These are phyloP conservation scores for Schwanniomyces sp. DNA, from an alignment of 805 yeast species.

Conservation along the genomic window DNA sequence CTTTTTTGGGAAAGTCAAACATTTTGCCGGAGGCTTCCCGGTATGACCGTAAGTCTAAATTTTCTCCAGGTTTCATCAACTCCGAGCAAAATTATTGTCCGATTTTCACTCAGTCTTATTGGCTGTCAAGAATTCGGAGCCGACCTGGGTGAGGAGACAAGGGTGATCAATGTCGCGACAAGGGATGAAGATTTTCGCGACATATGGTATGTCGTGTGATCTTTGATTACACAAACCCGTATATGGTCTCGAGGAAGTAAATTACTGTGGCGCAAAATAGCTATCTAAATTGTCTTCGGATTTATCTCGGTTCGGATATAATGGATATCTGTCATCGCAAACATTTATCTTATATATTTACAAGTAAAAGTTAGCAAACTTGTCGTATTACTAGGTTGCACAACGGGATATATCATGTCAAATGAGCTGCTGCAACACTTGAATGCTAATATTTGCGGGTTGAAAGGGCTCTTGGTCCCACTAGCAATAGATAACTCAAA, in stretches of 20 bases:
- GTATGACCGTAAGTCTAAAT: neutral
- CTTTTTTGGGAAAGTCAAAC: neutral
- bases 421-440: neutral
- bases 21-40: conserved; percentile 1
- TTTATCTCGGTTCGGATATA: neutral
- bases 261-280: too few species aligned
- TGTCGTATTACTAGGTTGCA: neutral
- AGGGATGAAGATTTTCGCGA: neutral
- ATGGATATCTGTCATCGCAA: neutral
- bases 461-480: conserved; percentile 18
- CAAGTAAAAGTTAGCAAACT: neutral
- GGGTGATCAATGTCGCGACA: neutral
- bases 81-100: neutral
- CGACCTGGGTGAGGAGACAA: conserved; percentile 1
- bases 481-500: conserved; percentile 11
- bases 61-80: conserved; percentile 7
- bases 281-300: neutral
- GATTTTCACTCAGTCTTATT: conserved; percentile 1
- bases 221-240: neutral
- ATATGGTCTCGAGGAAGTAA: neutral
- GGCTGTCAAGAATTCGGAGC: conserved; percentile 2
- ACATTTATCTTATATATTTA: neutral
- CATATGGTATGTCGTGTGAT: neutral
- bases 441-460: neutral
- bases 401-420: neutral